A percentile compares a stretch with the other conserved stretches of the same genome.
These are phyloP conservation scores for Pestalotiopsis sp. DNA, from an alignment of 2,329 filamentous ascomycete species.

Conservation along the genomic window DNA sequence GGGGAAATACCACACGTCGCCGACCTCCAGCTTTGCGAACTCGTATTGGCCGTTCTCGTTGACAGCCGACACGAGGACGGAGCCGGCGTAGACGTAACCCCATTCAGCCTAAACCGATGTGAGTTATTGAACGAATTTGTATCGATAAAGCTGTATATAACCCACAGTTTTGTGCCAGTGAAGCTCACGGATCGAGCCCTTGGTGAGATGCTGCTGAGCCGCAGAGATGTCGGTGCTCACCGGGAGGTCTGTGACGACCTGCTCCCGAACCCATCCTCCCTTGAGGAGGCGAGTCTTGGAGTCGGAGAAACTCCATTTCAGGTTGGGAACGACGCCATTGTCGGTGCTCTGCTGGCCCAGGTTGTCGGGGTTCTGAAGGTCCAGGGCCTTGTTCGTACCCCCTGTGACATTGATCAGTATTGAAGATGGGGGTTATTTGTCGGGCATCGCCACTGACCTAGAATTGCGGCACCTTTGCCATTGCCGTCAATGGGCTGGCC, in stretches of 20 bases:
- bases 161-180: constrained; percentile 69
- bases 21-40: constrained; percentile 57
- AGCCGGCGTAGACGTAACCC: constrained; percentile 62
- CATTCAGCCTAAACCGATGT: constrained; percentile 58
- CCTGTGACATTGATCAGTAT: constrained; percentile 42
- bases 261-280: constrained; percentile 68
- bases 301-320: constrained; percentile 72
- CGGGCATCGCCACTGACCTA: not conserved
- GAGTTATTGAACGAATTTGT: constrained; percentile 7
- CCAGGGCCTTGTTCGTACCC: constrained; percentile 64
- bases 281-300: constrained; percentile 64
- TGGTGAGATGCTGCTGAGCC: constrained; percentile 69
- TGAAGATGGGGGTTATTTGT: not conserved
- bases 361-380: constrained; percentile 66
- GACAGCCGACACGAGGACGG: constrained; percentile 61
- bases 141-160: not conserved
- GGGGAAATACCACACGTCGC: constrained; percentile 62
- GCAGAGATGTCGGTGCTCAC: constrained; percentile 67
- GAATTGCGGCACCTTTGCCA: constrained; percentile 1
- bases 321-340: constrained; percentile 64
- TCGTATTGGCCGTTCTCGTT: constrained; percentile 62
- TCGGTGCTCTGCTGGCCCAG: constrained; percentile 65
- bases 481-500: constrained; percentile 9
- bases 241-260: constrained; percentile 68
- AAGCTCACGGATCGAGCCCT: constrained; percentile 66